Percentiles rank a stretch among this genome's conserved stretches.
These are phyloP conservation scores for Mycena vulgaris DNA, from an alignment of 768 basidiomycete species.

Conservation along the genomic window DNA sequence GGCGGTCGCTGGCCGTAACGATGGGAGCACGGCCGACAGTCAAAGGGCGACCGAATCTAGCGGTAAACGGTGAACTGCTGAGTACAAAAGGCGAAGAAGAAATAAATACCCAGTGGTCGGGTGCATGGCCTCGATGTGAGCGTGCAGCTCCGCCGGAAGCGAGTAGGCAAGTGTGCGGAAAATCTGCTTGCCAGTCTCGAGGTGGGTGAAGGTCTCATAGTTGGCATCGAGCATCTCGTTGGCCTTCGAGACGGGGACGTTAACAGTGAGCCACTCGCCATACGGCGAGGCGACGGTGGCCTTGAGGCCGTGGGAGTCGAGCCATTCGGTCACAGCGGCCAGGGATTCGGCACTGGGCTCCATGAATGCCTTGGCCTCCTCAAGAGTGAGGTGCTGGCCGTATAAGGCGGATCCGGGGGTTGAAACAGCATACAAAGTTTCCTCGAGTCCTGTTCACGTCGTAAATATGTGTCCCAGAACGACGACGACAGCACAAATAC, in stretches of 20 bases:
- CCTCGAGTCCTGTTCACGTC: constrained; percentile 43
- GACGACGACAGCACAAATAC: background rate
- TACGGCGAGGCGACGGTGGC: constrained; percentile 59
- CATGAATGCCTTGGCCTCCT: constrained; percentile 58
- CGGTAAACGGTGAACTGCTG: background rate
- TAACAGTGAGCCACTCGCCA: constrained; percentile 63
- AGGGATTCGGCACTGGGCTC: constrained; percentile 59
- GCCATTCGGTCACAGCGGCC: constrained; percentile 52
- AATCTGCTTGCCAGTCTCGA: constrained; percentile 53
- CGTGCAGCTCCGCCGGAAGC: constrained; percentile 60
- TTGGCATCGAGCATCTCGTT: constrained; percentile 68
- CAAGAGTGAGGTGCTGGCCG: constrained; percentile 57
- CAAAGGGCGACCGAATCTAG: constrained; percentile 33
- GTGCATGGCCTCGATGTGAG: constrained; percentile 64
- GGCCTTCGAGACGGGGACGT: constrained; percentile 59
- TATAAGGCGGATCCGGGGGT: constrained; percentile 52
- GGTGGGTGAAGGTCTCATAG: constrained; percentile 61
- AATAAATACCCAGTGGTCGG: constrained; percentile 57
- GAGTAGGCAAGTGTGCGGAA: constrained; percentile 65
- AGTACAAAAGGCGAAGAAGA: constrained; percentile 39
- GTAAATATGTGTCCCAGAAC: background rate
- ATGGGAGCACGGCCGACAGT: constrained; percentile 23
- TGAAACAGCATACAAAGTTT: constrained; percentile 53
- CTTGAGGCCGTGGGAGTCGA: constrained; percentile 59
- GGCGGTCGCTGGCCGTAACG: constrained; percentile 30